A percentile compares a stretch with the other conserved stretches of the same genome.
Conservation (phyloP, 176 grass and related monocot species). For the Thalia dealbata region DNA sequence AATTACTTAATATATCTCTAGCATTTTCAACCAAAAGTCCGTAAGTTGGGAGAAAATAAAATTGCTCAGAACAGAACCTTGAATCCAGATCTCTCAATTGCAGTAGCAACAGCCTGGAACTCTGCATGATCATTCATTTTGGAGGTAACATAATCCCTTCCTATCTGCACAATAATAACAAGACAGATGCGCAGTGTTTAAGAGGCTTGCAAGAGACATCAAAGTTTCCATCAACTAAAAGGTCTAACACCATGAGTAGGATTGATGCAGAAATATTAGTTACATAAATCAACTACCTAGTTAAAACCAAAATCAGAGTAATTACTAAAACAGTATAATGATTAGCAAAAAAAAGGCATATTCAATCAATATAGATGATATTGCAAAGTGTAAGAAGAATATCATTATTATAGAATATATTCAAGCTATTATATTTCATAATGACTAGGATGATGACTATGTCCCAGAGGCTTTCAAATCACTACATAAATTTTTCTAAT, state of each 20-base stretch:
- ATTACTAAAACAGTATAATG: too few species aligned
- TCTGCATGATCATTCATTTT: constrained; percentile 95
- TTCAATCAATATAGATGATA: too few species aligned
- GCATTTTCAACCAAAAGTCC: too few species aligned
- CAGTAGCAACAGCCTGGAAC: constrained; percentile 98
- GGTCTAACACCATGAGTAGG: not conserved
- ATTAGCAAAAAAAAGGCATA: too few species aligned
- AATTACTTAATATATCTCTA: too few species aligned
- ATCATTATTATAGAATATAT: too few species aligned
- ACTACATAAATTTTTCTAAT: too few species aligned
- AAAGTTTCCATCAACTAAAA: not conserved
- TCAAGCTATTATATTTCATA: too few species aligned
- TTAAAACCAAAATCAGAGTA: not conserved
- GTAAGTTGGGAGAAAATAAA: not conserved
- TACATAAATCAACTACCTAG: not conserved
- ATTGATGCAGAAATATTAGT: not conserved
- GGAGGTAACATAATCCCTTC: constrained; percentile 80
- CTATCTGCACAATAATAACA: constrained; percentile 42
- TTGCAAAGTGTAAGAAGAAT: too few species aligned
- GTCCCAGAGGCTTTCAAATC: too few species aligned
- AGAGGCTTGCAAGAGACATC: not conserved
- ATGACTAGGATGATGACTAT: too few species aligned
- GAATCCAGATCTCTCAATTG: constrained; percentile 96
- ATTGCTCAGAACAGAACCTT: constrained; percentile 42
- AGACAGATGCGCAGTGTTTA: not conserved